A percentile compares a stretch with the other conserved stretches of the same genome.
phyloP scores from a whole-genome alignment of 768 basidiomycete species.

The Coprinopsis cinerea region DNA sequence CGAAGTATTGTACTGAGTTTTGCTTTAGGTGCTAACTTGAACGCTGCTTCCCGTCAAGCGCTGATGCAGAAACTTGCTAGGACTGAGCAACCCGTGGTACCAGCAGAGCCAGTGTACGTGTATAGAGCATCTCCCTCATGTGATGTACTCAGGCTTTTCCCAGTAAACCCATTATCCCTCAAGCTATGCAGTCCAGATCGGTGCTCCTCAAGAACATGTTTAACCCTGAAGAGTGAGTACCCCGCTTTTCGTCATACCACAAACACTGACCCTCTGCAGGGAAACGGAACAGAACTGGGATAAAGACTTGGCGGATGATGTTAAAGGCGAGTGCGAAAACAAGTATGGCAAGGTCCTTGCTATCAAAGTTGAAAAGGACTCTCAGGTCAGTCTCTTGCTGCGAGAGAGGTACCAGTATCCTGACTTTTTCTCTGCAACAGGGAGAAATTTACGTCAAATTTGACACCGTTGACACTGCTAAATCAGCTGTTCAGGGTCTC shows the following conservation, averaged over 20 bases:
- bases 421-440: conserved; percentile 35
- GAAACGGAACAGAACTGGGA: conserved; percentile 98
- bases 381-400: conserved; percentile 53
- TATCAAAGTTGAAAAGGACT: conserved; percentile 92
- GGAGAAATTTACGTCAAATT: conserved; percentile 99
- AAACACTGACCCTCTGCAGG: conserved; percentile 32
- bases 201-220: conserved; percentile 95
- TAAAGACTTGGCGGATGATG: conserved; percentile 91
- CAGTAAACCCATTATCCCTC: conserved; percentile 75
- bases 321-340: conserved; percentile 86
- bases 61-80: conserved; percentile 99
- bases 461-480: conserved; percentile 68
- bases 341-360: conserved; percentile 86
- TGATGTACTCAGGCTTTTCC: conserved; percentile 9
- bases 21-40: conserved; percentile 84
- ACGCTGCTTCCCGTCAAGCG: conserved; percentile 96
- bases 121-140: not conserved
- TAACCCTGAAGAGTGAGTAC: conserved; percentile 85
- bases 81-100: conserved; percentile 60
- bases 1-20: not conserved
- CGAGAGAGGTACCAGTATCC: conserved; percentile 13
- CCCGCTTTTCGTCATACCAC: not conserved
- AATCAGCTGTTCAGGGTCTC: conserved; percentile 80
- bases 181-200: conserved; percentile 83
- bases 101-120: conserved; percentile 58